Conservation (phyloP, 1,284 basidiomycete genomes). For the Hypsizygus ulmarius region DNA sequence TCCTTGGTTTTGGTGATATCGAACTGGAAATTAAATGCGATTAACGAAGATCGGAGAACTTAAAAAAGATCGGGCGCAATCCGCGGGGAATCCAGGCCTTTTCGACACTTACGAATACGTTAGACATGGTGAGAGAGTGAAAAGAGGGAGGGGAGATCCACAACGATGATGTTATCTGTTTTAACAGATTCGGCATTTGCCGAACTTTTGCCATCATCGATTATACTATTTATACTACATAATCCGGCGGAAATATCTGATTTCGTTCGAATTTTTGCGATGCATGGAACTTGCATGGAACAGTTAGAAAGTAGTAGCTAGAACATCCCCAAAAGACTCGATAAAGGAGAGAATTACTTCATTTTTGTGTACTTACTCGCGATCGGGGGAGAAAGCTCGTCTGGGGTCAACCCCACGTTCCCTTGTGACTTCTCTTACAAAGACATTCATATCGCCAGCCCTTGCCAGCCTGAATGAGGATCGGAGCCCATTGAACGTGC, state of each 20-base stretch:
- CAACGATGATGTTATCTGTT: constrained; percentile 16
- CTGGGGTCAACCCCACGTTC: too few relatives aligned
- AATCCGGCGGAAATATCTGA: too few relatives aligned
- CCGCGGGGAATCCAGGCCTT: neutral
- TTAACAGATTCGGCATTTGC: constrained; percentile 18
- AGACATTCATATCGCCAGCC: too few relatives aligned
- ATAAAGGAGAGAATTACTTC: too few relatives aligned
- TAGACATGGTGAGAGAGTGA: constrained; percentile 29
- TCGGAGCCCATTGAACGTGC: neutral
- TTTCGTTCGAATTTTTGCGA: too few relatives aligned
- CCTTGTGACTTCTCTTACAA: too few relatives aligned
- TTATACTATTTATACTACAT: neutral
- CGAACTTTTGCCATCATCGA: constrained; percentile 11
- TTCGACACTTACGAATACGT: constrained; percentile 31
- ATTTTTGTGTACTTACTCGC: too few relatives aligned
- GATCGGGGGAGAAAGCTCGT: too few relatives aligned
- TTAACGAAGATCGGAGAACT: constrained; percentile 10
- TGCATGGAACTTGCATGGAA: too few relatives aligned
- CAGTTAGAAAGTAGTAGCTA: too few relatives aligned
- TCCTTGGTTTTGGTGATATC: constrained; percentile 67
- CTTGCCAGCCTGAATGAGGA: too few relatives aligned
- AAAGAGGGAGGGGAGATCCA: constrained; percentile 11
- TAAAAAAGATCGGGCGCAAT: constrained; percentile 1
- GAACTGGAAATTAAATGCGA: constrained; percentile 48
- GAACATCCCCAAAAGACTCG: too few relatives aligned